Evolutionary conservation across 306 rosid species (phyloP), one percentile per base, ranked within the genome.

Genomic region (Aeschynomene evenia): DNA sequence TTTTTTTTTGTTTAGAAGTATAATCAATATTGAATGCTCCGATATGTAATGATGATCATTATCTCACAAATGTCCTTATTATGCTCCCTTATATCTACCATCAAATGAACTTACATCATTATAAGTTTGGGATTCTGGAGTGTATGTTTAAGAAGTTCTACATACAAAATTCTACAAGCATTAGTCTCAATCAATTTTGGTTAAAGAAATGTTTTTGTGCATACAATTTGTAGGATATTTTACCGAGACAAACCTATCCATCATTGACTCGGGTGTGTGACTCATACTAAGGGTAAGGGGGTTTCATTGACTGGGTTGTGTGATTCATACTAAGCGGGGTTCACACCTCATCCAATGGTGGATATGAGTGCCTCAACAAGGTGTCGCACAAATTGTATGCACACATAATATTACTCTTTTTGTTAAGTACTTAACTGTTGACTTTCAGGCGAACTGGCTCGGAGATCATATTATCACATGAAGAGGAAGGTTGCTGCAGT

Each of bases 401-500:
- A n/a, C n/a, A n/a, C n/a, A n/a, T n/a, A n/a, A n/a, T n/a, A n/a
- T n/a, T n/a, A n/a, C n/a, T n/a, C n/a, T n/a, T 78, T 66, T 65
- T 64, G 36, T 53, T 59, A 59, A 39, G 43, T 68, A 51, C 34
- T 73, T 66, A 3, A 26, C 63, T 73, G 58, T 71, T 81, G 65
- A 73, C 74, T 74, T 66, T 42, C 74, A 93, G 97, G 97, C 51
- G 84, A 82, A 79, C 52, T 90, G 84, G 86, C 87, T 66, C 92
- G 94, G 45, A 85, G 66, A 28, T 69, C 37, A 59, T 85, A 71
- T 66, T 60, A 77, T 71, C 75, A 61, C 60, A 63, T 68, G 81
- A 88, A 76, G 85, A 82, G 79, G 77, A 81, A 81, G 33, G 61
- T 39, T 9, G 91, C 96, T 49, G 79, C 87, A 42, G 66, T 85